These are phyloP conservation scores for Aspergillus arachidicola DNA, from an alignment of 2,329 filamentous ascomycete species.

Conservation along the genomic window DNA sequence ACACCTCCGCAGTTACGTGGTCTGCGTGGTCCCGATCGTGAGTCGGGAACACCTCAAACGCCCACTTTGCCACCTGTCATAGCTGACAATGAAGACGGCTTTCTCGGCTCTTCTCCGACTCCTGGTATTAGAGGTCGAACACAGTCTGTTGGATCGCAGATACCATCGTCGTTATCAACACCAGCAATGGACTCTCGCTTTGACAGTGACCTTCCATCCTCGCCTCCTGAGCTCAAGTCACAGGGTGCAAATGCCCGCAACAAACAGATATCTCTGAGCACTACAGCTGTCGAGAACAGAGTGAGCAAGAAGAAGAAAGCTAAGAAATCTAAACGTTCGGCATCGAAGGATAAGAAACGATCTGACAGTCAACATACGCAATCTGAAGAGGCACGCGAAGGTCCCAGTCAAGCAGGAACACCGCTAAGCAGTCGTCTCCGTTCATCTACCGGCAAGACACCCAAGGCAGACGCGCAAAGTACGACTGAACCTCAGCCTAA, in stretches of 20 bases:
- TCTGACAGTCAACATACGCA: not conserved
- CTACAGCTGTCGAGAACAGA: constrained; percentile 10
- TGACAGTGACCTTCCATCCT: constrained; percentile 37
- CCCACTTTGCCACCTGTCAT: constrained; percentile 44
- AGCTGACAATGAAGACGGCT: constrained; percentile 46
- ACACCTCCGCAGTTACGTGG: constrained; percentile 33
- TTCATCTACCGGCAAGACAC: constrained; percentile 25
- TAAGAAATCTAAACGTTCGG: constrained; percentile 16
- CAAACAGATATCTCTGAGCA: constrained; percentile 6
- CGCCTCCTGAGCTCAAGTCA: constrained; percentile 35
- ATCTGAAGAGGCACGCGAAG: not conserved
- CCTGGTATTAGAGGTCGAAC: constrained; percentile 44
- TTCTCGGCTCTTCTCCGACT: constrained; percentile 56
- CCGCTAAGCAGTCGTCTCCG: constrained; percentile 26
- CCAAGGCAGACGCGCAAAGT: constrained; percentile 8
- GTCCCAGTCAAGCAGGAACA: not conserved
- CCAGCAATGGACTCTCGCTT: constrained; percentile 22
- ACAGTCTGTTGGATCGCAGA: constrained; percentile 29
- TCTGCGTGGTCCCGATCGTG: constrained; percentile 27
- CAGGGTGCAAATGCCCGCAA: constrained; percentile 25
- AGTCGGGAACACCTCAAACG: constrained; percentile 40
- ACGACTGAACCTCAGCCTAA: constrained; percentile 1
- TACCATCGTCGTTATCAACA: constrained; percentile 40
- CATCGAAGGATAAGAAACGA: constrained; percentile 8
- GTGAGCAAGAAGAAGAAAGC: constrained; percentile 17